These are phyloP conservation scores for Fusarium sp. DNA, from an alignment of 2,329 filamentous ascomycete species.

Conservation along the genomic window DNA sequence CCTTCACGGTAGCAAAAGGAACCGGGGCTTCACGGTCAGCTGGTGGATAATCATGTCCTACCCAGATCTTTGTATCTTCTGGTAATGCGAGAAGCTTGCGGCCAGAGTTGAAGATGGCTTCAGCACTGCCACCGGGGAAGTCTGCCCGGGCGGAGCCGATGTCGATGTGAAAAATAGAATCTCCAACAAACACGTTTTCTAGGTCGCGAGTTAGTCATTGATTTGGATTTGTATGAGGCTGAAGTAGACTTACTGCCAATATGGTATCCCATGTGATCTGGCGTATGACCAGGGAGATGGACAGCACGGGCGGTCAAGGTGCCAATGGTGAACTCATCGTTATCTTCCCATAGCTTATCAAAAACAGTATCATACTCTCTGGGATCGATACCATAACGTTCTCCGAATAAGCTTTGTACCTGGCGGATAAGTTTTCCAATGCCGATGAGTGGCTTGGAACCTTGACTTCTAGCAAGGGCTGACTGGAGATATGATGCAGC, in stretches of 20 bases:
- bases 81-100: slow-evolving; percentile 54
- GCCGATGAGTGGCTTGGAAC: slow-evolving; percentile 54
- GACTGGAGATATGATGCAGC: slow-evolving; percentile 66
- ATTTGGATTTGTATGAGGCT: rapidly evolving
- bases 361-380: slow-evolving; percentile 59
- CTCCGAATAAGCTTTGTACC: slow-evolving; percentile 61
- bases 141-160: slow-evolving; percentile 64
- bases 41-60: slow-evolving; percentile 63
- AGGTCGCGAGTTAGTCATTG: rapidly evolving
- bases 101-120: slow-evolving; percentile 54
- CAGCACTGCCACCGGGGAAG: slow-evolving; percentile 61
- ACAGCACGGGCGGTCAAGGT: slow-evolving; percentile 55
- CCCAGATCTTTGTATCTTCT: slow-evolving; percentile 59
- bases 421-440: slow-evolving; percentile 63
- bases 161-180: slow-evolving; percentile 62
- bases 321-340: slow-evolving; percentile 63
- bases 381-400: slow-evolving; percentile 56
- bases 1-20: slow-evolving; percentile 55
- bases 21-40: slow-evolving; percentile 45
- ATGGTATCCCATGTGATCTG: slow-evolving; percentile 67
- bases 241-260: slow-evolving; percentile 54
- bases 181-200: slow-evolving; percentile 61
- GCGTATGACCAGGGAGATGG: slow-evolving; percentile 68
- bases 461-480: slow-evolving; percentile 49
- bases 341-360: slow-evolving; percentile 62